A percentile compares a stretch with the other conserved stretches of the same genome.
Conservation (phyloP, 768 basidiomycete species). For the Sarcomyxa edulis region DNA sequence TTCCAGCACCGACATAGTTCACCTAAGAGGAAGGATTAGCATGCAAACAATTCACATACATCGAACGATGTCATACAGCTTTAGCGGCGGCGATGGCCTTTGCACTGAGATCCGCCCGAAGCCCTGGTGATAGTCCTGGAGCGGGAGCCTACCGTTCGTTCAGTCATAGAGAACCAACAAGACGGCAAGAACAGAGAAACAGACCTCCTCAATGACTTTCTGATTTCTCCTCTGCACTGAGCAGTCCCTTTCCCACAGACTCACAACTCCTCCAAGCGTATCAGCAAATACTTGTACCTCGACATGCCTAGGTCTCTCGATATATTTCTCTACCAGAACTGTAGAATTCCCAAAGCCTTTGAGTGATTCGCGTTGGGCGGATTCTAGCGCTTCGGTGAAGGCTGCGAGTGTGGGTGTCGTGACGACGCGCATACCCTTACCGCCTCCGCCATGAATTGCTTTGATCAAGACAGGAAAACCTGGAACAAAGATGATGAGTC, state of each 20-base stretch:
- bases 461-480: conserved; percentile 94
- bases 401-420: conserved; percentile 38
- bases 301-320: conserved; percentile 82
- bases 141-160: conserved; percentile 66
- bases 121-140: conserved; percentile 74
- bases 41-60: too few species aligned
- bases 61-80: too few species aligned
- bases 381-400: conserved; percentile 75
- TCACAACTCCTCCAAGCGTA: conserved; percentile 71
- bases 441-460: conserved; percentile 93
- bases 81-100: conserved; percentile 92
- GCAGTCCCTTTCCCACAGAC: conserved; percentile 94
- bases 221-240: conserved; percentile 91
- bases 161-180: not conserved
- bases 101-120: conserved; percentile 73
- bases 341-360: conserved; percentile 86
- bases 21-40: too few species aligned
- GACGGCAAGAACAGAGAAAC: conserved; percentile 6
- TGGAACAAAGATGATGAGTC: too few species aligned
- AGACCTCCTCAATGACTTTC: conserved; percentile 90
- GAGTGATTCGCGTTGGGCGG: conserved; percentile 84
- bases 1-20: conserved; percentile 86
- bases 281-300: conserved; percentile 97
- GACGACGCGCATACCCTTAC: conserved; percentile 92
- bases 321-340: conserved; percentile 87